Evolutionary conservation across 78 protist species (phyloP).

Genomic region (Dictyostelium intermedium): DNA sequence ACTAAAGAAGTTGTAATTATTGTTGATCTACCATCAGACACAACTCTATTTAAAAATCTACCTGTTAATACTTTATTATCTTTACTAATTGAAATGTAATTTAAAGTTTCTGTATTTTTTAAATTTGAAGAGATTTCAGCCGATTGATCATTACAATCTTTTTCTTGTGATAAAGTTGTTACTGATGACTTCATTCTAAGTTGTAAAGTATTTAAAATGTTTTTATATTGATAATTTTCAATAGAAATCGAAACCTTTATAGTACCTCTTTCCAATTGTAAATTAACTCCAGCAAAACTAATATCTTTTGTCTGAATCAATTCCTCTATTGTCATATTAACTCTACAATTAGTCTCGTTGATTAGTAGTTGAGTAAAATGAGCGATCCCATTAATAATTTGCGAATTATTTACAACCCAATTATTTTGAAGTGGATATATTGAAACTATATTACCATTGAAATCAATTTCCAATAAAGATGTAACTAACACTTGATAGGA

Average conservation of each 20-base stretch:
- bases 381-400: background rate
- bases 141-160: background rate
- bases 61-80: constrained; percentile 15
- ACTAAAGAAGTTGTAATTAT: background rate
- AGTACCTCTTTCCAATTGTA: background rate
- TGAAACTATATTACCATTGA: background rate
- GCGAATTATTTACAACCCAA: background rate
- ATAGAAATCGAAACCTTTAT: background rate
- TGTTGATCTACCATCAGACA: constrained; percentile 8
- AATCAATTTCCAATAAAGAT: background rate
- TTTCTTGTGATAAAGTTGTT: background rate
- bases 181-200: background rate
- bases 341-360: background rate
- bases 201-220: background rate
- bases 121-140: background rate
- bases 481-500: background rate
- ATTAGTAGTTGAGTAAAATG: background rate
- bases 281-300: background rate
- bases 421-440: background rate
- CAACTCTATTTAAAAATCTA: constrained; percentile 6
- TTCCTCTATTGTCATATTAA: background rate
- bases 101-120: background rate
- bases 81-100: constrained; percentile 19
- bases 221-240: background rate
- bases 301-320: background rate